Evolutionary conservation across 768 basidiomycete species (phyloP), one percentile per base, ranked within the genome.

Genomic region (Boletellus ananas): DNA sequence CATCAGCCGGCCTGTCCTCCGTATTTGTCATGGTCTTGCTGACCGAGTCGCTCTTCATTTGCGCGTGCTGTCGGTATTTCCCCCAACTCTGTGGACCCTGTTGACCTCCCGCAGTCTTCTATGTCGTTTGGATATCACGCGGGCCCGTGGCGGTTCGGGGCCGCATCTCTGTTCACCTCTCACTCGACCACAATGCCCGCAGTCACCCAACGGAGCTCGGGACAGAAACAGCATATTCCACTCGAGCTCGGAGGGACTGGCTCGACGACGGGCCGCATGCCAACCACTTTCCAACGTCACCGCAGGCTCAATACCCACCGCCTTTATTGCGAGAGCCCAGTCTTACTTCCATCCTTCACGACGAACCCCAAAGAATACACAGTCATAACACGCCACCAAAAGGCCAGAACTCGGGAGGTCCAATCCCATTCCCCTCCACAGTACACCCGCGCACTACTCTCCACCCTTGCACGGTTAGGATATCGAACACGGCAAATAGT

Each of bases 11-110:
- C 60, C 63, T 49, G 59, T 48, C 50, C 75, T 63, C 70, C 54
- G 63, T 74, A 52, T 73, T 71, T 59, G 65, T 83, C 17, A 66
- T 76, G 17, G 64, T 83, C 13, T 77, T 80, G 46, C 71, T 81
- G 17, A 54, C 70, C 13, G 79, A 84, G 58, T 77, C 80, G 0
- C 58, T 78, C n/a, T 82, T 84, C 58, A 74, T 84, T 21, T 79
- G 75, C 55, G 65, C 70, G 34, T 85, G 83, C 60, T 84, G 84
- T 84, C 56, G 54, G 82, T 73, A 11, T 16, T 16, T 13, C 46
- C 21, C 18, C 20, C 7, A 6, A 34, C 39, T 39, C 39, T 35
- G 12, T 18, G 20, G 25, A 36, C 18, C 45, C 23, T 45, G 55
- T 55, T 53, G 52, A 58, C 31, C 9, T 47, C 29, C 20, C 25